A percentile compares a stretch with the other conserved stretches of the same genome.
Evolutionary conservation across 345 rosid species (phyloP).

Genomic region (Eucalyptus coolabah): DNA sequence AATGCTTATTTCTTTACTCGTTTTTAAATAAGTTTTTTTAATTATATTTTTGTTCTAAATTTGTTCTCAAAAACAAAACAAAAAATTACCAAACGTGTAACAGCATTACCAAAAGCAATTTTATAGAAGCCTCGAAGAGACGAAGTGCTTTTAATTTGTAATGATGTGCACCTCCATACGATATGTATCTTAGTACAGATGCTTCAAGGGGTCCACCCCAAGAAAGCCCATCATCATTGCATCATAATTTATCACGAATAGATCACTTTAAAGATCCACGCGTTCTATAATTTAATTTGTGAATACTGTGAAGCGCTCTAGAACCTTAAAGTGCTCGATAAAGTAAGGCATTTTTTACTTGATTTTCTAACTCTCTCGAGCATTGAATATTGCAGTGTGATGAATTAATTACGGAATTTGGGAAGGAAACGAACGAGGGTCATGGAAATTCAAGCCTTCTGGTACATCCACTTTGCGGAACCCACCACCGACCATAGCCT

Average conservation of each 20-base stretch:
- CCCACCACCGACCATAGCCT: background rate
- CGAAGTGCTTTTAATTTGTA: background rate
- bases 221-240: background rate
- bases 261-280: background rate
- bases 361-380: background rate
- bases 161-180: background rate
- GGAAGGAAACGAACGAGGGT: background rate
- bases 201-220: background rate
- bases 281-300: background rate
- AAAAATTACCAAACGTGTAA: too few relatives aligned
- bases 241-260: background rate
- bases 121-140: background rate
- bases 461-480: background rate
- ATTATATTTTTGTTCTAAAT: too few relatives aligned
- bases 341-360: background rate
- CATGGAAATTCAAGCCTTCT: background rate
- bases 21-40: too few relatives aligned
- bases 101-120: too few relatives aligned
- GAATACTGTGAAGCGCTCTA: background rate
- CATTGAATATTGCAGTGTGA: background rate
- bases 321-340: background rate
- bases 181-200: background rate
- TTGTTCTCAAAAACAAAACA: accelerated
- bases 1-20: too few relatives aligned
- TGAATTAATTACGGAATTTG: background rate